phyloP scores from a whole-genome alignment of 2,329 filamentous ascomycete genomes.

The Aureobasidium subglaciale region DNA sequence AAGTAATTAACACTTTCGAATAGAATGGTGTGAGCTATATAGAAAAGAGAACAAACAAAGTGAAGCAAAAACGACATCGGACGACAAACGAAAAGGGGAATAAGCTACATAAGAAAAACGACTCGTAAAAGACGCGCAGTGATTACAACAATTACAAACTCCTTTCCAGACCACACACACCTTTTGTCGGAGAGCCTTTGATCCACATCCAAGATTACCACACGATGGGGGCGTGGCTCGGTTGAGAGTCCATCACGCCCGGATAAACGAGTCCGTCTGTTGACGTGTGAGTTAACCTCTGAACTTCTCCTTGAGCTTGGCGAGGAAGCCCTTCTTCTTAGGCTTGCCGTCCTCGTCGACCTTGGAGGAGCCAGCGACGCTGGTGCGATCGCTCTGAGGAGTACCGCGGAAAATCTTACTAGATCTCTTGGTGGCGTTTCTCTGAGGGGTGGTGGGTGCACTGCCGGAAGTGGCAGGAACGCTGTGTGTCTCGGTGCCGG shows the following conservation, averaged over 20 bases:
- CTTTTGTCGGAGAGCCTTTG: not conserved
- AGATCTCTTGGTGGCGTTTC: slow-evolving; percentile 15
- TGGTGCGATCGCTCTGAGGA: slow-evolving; percentile 16
- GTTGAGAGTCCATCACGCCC: not conserved
- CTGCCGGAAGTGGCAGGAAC: slow-evolving; percentile 16
- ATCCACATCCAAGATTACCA: not conserved
- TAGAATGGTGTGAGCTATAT: not conserved
- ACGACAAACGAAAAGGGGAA: slow-evolving; percentile 2
- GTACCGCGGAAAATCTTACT: slow-evolving; percentile 15
- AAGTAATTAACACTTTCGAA: not conserved
- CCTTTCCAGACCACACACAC: not conserved
- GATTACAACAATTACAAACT: slow-evolving; percentile 10
- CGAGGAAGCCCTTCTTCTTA: slow-evolving; percentile 42
- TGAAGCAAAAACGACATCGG: not conserved
- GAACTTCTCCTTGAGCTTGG: slow-evolving; percentile 44
- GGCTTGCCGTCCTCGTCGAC: slow-evolving; percentile 31
- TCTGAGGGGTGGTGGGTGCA: slow-evolving; percentile 13
- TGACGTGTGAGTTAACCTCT: too few relatives aligned
- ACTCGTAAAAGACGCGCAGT: not conserved
- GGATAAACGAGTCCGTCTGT: too few relatives aligned
- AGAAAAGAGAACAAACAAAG: not conserved
- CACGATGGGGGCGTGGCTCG: too few relatives aligned
- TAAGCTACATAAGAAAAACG: not conserved
- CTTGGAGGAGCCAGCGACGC: slow-evolving; percentile 22
- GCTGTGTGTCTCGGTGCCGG: slow-evolving; percentile 31